Conservation (phyloP, 495 filamentous ascomycete species). For the Tuber brumale region DNA sequence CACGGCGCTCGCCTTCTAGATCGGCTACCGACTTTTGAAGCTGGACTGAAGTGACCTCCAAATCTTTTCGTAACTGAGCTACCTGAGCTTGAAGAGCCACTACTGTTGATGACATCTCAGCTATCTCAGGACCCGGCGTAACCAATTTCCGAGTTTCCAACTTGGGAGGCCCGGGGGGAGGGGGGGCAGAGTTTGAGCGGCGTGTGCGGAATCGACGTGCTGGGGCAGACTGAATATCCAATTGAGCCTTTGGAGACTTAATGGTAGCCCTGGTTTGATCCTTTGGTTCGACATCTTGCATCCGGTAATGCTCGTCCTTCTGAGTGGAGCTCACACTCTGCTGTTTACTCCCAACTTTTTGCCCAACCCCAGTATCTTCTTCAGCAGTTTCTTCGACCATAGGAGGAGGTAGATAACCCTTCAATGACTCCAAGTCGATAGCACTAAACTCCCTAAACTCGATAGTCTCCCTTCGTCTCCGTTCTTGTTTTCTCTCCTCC, state of each 20-base stretch:
- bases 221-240: not conserved
- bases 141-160: not conserved
- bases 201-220: constrained; percentile 24
- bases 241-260: constrained; percentile 5
- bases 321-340: not conserved
- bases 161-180: constrained; percentile 22
- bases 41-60: constrained; percentile 28
- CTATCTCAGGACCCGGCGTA: not conserved
- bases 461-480: constrained; percentile 38
- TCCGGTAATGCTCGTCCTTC: constrained; percentile 4
- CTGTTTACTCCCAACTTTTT: not conserved
- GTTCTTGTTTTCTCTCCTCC: constrained; percentile 33
- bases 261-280: not conserved
- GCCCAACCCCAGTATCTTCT: constrained; percentile 7
- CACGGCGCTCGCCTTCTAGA: constrained; percentile 30
- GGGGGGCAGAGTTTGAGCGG: constrained; percentile 38
- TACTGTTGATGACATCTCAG: constrained; percentile 14
- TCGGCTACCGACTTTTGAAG: constrained; percentile 30
- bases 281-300: constrained; percentile 4
- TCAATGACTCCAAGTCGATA: constrained; percentile 36
- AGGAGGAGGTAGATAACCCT: constrained; percentile 26
- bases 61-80: constrained; percentile 33
- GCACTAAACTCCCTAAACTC: constrained; percentile 41
- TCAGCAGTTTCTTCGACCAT: constrained; percentile 19
- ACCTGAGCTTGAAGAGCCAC: constrained; percentile 25